Conservation (phyloP, 805 yeast genomes). For the Wickerhamiella sergipiensis region DNA sequence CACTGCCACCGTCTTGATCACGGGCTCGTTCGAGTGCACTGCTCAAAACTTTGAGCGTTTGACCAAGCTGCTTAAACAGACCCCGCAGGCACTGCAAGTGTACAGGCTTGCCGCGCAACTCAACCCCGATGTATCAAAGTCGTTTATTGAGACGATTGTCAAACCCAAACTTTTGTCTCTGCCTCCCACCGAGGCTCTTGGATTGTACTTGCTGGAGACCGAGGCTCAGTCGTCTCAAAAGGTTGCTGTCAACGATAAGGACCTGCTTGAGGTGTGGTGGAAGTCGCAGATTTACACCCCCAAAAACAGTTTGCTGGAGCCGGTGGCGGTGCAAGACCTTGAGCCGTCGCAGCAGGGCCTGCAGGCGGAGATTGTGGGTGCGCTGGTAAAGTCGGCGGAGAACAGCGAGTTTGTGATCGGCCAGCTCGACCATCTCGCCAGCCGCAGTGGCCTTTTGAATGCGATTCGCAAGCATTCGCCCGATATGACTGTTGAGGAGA, state of each 20-base stretch:
- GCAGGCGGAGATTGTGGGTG: not conserved
- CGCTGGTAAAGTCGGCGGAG: not conserved
- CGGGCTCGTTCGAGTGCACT: constrained; percentile 13
- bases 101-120: constrained; percentile 7
- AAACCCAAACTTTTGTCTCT: not conserved
- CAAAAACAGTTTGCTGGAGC: not conserved
- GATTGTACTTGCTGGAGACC: not conserved
- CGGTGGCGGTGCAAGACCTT: not conserved
- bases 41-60: constrained; percentile 9
- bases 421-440: not conserved
- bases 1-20: constrained; percentile 6
- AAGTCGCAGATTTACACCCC: not conserved
- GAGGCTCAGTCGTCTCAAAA: not conserved
- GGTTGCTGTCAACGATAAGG: not conserved
- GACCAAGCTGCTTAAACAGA: not conserved
- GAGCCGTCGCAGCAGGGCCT: not conserved
- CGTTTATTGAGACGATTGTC: constrained; percentile 8
- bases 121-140: constrained; percentile 7
- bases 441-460: not conserved
- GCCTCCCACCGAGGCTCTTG: not conserved
- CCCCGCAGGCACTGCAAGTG: constrained; percentile 14
- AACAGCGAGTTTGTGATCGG: not conserved
- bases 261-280: constrained; percentile 8
- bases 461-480: not conserved
- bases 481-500: not conserved